Evolutionary conservation across 2,329 filamentous ascomycete species (phyloP), one percentile per base, ranked within the genome.

Genomic region (Didymella sp.): DNA sequence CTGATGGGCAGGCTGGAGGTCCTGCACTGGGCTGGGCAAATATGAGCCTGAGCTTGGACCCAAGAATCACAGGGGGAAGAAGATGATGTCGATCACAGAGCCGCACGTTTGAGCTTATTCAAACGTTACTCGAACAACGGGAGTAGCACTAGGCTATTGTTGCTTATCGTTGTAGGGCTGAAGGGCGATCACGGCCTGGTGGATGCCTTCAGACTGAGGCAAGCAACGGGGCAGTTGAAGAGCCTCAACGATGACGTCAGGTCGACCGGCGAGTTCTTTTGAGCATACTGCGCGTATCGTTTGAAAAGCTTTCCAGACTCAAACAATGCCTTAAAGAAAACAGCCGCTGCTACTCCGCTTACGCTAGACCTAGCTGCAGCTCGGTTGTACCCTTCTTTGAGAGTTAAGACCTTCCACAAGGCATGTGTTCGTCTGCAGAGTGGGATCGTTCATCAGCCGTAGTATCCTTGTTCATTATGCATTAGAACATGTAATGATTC

Each of bases 1-100:
- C 73, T 30, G 65, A 64, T 56, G 67, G 58, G 19, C 41, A 56
- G 11, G 35, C 22, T 58, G 65, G 28, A 44, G 44, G 28, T 66
- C 58, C 51, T 61, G 54, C 61, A 24, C 33, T 47, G 44, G 60
- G 57, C 30, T 58, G 51, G 48, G 50, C 42, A 22, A 57, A 48
- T 15, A 50, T 53, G 40, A 57, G 54, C 42, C 35, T 50, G 19
- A 53, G 46, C 24, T 28, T 56, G 8, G 53, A 56, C 24, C 53
- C 53, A 8, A 51, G 53, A 13, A 56, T 56, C 8, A 56, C 53
- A 24, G 53, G 53, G 7, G 38, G 38, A 21, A 40, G 53, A 12
- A 37, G 53, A 12, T 56, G 24, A 51, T 24, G 19, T 25, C 0
- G 35, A 35, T 45, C 17, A 5, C 6, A 3, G n/a, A 42, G 37